A percentile compares a stretch with the other conserved stretches of the same genome.
Conservation (phyloP, 176 grass and related monocot genomes). For the Paspalum notatum region DNA sequence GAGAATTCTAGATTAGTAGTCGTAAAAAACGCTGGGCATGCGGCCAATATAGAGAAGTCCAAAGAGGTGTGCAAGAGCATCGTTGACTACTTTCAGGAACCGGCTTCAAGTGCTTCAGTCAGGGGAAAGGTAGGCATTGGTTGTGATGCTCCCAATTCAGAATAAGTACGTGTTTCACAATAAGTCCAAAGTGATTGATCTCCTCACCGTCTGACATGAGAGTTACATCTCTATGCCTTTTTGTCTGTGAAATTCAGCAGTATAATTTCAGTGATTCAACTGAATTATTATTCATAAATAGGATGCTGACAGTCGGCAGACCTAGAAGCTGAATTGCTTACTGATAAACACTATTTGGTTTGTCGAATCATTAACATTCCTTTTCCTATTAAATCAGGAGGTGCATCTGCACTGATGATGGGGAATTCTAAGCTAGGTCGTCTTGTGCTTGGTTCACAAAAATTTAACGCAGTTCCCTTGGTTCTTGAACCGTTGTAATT, state of each 20-base stretch:
- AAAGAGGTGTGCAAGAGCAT: conserved; percentile 68
- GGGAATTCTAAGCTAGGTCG: not conserved
- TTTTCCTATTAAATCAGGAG: conserved; percentile 20
- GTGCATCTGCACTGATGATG: conserved; percentile 11
- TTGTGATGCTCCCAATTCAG: conserved; percentile 7
- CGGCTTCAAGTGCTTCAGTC: not conserved
- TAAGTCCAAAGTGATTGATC: not conserved
- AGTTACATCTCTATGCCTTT: not conserved
- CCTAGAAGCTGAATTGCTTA: not conserved
- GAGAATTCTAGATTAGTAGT: conserved; percentile 70
- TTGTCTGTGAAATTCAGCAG: not conserved
- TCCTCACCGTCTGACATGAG: not conserved
- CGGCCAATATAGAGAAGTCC: conserved; percentile 80
- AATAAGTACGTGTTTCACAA: not conserved
- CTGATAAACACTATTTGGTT: not conserved
- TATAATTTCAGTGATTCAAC: not conserved
- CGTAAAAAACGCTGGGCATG: conserved; percentile 78
- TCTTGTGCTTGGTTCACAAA: not conserved
- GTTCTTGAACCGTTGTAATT: conserved; percentile 3
- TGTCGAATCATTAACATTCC: not conserved
- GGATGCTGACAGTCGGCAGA: not conserved
- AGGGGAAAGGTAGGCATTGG: conserved; percentile 22
- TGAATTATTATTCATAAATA: not conserved
- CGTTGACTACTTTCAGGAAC: conserved; percentile 44
- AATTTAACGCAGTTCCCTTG: not conserved